A percentile compares a stretch with the other conserved stretches of the same genome.
phyloP scores from a whole-genome alignment of 345 rosid genomes.

The Gossypium rotundifolium region DNA sequence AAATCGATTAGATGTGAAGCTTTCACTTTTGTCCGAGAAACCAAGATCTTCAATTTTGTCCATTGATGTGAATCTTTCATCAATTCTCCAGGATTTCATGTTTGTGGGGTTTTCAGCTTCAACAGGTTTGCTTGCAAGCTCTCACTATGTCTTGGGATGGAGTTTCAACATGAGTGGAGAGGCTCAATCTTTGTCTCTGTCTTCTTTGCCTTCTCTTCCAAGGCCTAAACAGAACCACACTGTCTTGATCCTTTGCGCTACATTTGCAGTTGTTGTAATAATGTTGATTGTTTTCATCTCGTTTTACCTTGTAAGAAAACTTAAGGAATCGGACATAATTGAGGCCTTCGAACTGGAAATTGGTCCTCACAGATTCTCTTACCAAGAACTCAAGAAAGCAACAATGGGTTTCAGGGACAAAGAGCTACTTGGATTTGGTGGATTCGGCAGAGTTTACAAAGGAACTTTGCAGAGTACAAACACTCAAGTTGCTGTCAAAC shows the following conservation, averaged over 20 bases:
- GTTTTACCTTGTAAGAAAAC: constrained; percentile 36
- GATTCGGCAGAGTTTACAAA: constrained; percentile 80
- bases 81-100: constrained; percentile 50
- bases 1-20: constrained; percentile 53
- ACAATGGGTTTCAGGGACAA: constrained; percentile 69
- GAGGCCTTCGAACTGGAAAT: constrained; percentile 79
- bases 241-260: constrained; percentile 32
- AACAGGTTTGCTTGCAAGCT: constrained; percentile 73
- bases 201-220: constrained; percentile 62
- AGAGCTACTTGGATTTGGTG: constrained; percentile 82
- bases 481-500: constrained; percentile 66
- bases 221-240: constrained; percentile 24
- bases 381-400: constrained; percentile 69
- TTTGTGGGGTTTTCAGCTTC: constrained; percentile 86
- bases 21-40: constrained; percentile 57
- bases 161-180: constrained; percentile 65
- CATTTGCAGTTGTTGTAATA: constrained; percentile 30
- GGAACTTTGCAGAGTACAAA: constrained; percentile 52
- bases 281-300: constrained; percentile 25
- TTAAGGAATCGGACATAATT: constrained; percentile 43
- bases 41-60: constrained; percentile 57
- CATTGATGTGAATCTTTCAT: constrained; percentile 52
- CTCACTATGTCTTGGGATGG: constrained; percentile 86
- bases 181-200: constrained; percentile 49
- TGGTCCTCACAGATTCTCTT: constrained; percentile 82